Conservation (phyloP, 2,329 filamentous ascomycete genomes). For the Cercospora sojina region DNA sequence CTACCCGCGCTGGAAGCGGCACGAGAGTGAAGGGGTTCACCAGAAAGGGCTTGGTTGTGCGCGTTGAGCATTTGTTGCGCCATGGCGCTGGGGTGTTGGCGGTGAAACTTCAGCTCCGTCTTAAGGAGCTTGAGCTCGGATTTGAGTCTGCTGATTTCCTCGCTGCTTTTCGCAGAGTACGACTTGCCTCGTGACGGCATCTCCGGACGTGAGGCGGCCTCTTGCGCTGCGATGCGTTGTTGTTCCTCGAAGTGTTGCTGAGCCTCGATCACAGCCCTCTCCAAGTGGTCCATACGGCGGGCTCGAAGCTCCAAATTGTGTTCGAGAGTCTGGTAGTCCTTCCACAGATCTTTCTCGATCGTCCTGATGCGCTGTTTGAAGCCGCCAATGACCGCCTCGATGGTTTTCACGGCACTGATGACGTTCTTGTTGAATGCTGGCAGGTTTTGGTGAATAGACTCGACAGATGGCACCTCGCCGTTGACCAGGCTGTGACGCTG, state of each 20-base stretch:
- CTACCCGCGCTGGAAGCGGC: slow-evolving; percentile 24
- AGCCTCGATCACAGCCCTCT: slow-evolving; percentile 70
- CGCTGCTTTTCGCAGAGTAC: slow-evolving; percentile 40
- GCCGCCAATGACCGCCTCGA: slow-evolving; percentile 74
- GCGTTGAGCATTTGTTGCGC: slow-evolving; percentile 38
- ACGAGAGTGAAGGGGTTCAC: slow-evolving; percentile 26
- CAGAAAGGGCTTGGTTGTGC: slow-evolving; percentile 26
- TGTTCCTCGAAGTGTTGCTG: slow-evolving; percentile 35
- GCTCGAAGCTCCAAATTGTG: slow-evolving; percentile 73
- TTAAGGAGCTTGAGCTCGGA: slow-evolving; percentile 61
- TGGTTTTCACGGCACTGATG: slow-evolving; percentile 77
- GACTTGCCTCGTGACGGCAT: slow-evolving; percentile 42
- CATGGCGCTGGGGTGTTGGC: slow-evolving; percentile 40
- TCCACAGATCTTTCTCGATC: slow-evolving; percentile 86
- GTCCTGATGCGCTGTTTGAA: slow-evolving; percentile 78
- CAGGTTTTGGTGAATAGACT: slow-evolving; percentile 81
- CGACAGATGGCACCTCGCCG: slow-evolving; percentile 78
- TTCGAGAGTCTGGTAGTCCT: slow-evolving; percentile 85
- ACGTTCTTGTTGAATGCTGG: slow-evolving; percentile 89
- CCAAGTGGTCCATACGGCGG: slow-evolving; percentile 84
- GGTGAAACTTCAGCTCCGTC: slow-evolving; percentile 65
- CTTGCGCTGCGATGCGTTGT: slow-evolving; percentile 22
- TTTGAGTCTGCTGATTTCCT: slow-evolving; percentile 60
- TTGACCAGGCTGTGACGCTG: slow-evolving; percentile 87
- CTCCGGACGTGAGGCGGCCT: slow-evolving; percentile 30